A percentile compares a stretch with the other conserved stretches of the same genome.
Evolutionary conservation across 768 basidiomycete genomes (phyloP).

Genomic region (Dioszegia hungarica): DNA sequence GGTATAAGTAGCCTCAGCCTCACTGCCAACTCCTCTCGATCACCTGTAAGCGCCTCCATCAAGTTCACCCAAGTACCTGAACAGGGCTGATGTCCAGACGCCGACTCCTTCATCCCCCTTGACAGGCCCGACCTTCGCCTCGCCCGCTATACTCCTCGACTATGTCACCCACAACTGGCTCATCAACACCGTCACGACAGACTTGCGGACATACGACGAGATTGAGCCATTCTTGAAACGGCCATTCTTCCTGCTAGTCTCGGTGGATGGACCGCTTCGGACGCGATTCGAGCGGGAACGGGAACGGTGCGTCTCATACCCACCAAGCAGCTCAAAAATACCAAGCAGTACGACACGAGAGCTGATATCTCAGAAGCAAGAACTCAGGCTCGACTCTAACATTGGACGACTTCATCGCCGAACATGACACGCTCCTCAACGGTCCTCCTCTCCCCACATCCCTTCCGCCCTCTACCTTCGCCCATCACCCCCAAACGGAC

Average conservation of each 20-base stretch:
- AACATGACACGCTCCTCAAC: constrained; percentile 61
- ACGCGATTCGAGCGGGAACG: constrained; percentile 62
- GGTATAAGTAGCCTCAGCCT: constrained; percentile 13
- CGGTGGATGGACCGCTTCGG: constrained; percentile 73
- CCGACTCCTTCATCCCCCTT: background rate
- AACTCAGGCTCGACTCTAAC: constrained; percentile 6
- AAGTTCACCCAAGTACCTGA: background rate
- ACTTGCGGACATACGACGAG: constrained; percentile 57
- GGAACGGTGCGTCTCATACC: constrained; percentile 47
- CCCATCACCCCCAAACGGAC: constrained; percentile 28
- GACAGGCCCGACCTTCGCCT: constrained; percentile 52
- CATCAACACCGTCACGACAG: constrained; percentile 69
- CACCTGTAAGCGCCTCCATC: background rate
- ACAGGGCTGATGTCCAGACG: background rate
- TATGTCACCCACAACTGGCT: constrained; percentile 79
- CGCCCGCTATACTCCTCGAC: constrained; percentile 59
- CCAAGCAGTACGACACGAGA: background rate
- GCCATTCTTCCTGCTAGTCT: constrained; percentile 83
- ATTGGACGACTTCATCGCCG: constrained; percentile 68
- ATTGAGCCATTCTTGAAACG: constrained; percentile 71
- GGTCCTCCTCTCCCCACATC: constrained; percentile 15
- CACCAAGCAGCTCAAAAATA: too few species aligned
- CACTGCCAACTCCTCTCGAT: constrained; percentile 1
- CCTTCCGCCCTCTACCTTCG: constrained; percentile 7
- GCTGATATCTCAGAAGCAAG: background rate